Evolutionary conservation across 129 eudicot genomes (phyloP).

Genomic region (Helianthus tuberosus): DNA sequence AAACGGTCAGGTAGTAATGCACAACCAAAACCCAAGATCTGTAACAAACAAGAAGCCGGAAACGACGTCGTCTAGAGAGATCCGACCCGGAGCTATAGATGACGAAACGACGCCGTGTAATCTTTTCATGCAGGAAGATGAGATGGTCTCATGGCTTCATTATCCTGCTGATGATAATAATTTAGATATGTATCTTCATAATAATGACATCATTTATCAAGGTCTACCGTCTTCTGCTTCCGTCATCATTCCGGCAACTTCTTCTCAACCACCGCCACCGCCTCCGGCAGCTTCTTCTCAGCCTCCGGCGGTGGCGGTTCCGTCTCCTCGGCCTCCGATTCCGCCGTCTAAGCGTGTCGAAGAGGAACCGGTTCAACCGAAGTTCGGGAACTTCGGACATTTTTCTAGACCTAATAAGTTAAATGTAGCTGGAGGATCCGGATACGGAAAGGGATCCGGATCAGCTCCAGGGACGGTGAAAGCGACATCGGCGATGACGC

Average conservation of each 20-base stretch:
- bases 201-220: constrained; percentile 44
- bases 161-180: constrained; percentile 61
- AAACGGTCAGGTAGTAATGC: constrained; percentile 73
- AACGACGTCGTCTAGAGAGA: constrained; percentile 32
- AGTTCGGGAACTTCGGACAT: constrained; percentile 43
- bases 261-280: constrained; percentile 24
- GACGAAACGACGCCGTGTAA: constrained; percentile 43
- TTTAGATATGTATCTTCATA: constrained; percentile 62
- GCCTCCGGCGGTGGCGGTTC: constrained; percentile 21
- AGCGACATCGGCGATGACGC: constrained; percentile 24
- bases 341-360: constrained; percentile 39
- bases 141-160: constrained; percentile 73
- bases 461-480: constrained; percentile 37
- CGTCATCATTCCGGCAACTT: constrained; percentile 13
- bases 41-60: constrained; percentile 31
- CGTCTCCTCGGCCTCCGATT: constrained; percentile 49
- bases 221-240: constrained; percentile 27
- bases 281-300: constrained; percentile 35
- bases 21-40: constrained; percentile 57
- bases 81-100: constrained; percentile 37
- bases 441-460: constrained; percentile 22
- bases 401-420: constrained; percentile 42
- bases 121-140: constrained; percentile 67
- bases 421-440: background rate
- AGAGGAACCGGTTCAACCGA: constrained; percentile 18